Base-by-base conservation (phyloP, 2,329 filamentous ascomycete genomes). In the Colletotrichum orbiculare region DNA sequence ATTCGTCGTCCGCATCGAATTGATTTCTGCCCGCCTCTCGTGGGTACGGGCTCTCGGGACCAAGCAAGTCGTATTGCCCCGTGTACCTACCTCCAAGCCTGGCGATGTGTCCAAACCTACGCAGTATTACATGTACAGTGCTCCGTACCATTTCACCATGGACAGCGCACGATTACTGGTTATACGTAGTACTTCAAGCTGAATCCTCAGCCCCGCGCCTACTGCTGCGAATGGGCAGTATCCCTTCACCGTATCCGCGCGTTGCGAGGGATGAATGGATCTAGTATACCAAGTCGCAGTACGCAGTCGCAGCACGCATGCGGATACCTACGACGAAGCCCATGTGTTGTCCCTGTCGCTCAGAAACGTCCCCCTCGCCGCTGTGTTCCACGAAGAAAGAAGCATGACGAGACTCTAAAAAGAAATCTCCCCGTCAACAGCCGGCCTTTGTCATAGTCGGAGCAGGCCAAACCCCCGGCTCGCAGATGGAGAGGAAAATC, bases 261-360 rank as follows among this genome's bases (percentile, higher is more conserved):
- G 57, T 52, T 41, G 52, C 50, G 62, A 50, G 37, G 55, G 57
- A 48, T 39, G 52, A 38, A 56, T 55, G 58, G 57, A 41, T 46
- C 39, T 52, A 15, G 15, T 15, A 15, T 15, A 50, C 61, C 25
- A 25, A 8, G 42, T 17, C 17, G 17, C 17, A 17, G 17, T n/a
- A 46, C 7, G 42, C 42, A 25, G 25, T 25, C 25, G 25, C 25
- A 25, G 25, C 13, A 15, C 42, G 42, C 13, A 43, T 43, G 42
- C 42, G 13, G 13, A n/a, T 43, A 41, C 47, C 46, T 56, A 45
- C 62, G 58, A 52, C 48, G 49, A 48, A 53, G 59, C 37, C 43
- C 49, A 58, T 66, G 59, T 66, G 59, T 38, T 38, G 64, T 66
- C 53, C 64, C 64, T 66, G 64, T 66, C 60, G 64, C 60, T 64